A percentile compares a stretch with the other conserved stretches of the same genome.
Conservation (phyloP, 2,329 filamentous ascomycete genomes). For the Exophiala alcalophila region DNA sequence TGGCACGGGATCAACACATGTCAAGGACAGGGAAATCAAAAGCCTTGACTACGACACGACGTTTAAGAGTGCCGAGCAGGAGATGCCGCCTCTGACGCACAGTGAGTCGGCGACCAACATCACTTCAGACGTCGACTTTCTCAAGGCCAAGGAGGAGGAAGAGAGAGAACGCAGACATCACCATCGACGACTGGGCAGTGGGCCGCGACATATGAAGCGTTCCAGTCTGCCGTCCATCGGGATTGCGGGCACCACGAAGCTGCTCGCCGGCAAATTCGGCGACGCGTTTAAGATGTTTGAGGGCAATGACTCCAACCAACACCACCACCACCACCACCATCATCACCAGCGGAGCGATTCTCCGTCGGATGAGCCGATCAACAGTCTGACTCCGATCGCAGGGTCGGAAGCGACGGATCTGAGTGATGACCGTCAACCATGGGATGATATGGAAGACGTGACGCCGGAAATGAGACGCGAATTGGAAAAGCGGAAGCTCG, state of each 20-base stretch:
- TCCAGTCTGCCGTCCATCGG: constrained; percentile 68
- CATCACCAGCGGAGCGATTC: constrained; percentile 44
- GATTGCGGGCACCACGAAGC: constrained; percentile 71
- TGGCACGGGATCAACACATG: constrained; percentile 75
- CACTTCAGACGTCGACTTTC: constrained; percentile 75
- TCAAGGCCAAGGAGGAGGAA: constrained; percentile 69
- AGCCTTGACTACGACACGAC: constrained; percentile 22
- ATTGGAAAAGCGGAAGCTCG: constrained; percentile 74
- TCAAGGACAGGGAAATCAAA: constrained; percentile 68
- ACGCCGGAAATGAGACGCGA: constrained; percentile 88
- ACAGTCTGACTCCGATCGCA: constrained; percentile 64
- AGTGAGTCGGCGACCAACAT: constrained; percentile 63
- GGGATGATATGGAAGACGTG: constrained; percentile 67
- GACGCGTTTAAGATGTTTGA: constrained; percentile 95
- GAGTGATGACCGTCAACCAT: constrained; percentile 62
- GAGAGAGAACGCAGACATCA: constrained; percentile 58
- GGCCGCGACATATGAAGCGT: constrained; percentile 61
- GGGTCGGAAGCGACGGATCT: constrained; percentile 72
- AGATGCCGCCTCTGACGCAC: constrained; percentile 30
- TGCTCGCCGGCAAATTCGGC: constrained; percentile 84
- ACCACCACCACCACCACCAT: constrained; percentile 39
- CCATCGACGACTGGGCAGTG: constrained; percentile 56
- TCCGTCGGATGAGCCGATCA: constrained; percentile 42
- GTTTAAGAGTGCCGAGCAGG: constrained; percentile 24
- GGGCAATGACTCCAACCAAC: constrained; percentile 36